Conservation (phyloP, 1,284 basidiomycete genomes). For the Sporisorium reilianum region DNA sequence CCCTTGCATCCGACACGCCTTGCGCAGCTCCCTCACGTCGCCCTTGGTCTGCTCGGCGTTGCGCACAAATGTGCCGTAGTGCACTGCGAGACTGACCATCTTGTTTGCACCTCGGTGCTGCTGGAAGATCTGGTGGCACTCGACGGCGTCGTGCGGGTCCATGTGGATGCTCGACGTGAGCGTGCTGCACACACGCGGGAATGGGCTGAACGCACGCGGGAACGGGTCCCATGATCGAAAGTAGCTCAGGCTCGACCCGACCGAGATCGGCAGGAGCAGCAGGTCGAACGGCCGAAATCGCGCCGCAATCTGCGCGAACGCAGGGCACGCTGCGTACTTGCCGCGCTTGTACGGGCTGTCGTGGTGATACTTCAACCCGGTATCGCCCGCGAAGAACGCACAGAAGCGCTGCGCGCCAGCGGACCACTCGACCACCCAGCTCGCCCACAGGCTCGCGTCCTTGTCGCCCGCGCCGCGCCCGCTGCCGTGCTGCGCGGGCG, state of each 20-base stretch:
- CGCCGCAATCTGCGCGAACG: conserved; percentile 55
- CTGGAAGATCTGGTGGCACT: conserved; percentile 32
- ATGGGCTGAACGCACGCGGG: conserved; percentile 51
- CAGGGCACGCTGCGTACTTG: conserved; percentile 59
- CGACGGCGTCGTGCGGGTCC: conserved; percentile 58
- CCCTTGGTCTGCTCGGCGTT: conserved; percentile 52
- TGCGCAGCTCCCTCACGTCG: conserved; percentile 49
- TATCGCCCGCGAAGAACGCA: conserved; percentile 66
- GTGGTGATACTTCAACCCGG: conserved; percentile 59
- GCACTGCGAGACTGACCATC: conserved; percentile 45
- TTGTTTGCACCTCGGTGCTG: conserved; percentile 6
- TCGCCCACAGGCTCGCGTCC: conserved; percentile 57
- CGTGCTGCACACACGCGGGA: conserved; percentile 46
- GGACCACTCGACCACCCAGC: conserved; percentile 57
- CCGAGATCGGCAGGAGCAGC: conserved; percentile 61
- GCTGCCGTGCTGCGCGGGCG: conserved; percentile 66
- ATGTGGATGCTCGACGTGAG: conserved; percentile 59
- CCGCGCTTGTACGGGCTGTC: conserved; percentile 32
- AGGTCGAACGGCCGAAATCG: conserved; percentile 51
- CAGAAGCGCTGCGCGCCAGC: conserved; percentile 21
- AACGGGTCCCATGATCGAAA: conserved; percentile 60
- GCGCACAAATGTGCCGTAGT: conserved; percentile 58
- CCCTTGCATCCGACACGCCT: conserved; percentile 39
- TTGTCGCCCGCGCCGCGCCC: conserved; percentile 58
- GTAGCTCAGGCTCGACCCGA: conserved; percentile 55